These are phyloP conservation scores for Gossypium mustelinum DNA, from an alignment of 345 rosid genomes.

Conservation along the genomic window DNA sequence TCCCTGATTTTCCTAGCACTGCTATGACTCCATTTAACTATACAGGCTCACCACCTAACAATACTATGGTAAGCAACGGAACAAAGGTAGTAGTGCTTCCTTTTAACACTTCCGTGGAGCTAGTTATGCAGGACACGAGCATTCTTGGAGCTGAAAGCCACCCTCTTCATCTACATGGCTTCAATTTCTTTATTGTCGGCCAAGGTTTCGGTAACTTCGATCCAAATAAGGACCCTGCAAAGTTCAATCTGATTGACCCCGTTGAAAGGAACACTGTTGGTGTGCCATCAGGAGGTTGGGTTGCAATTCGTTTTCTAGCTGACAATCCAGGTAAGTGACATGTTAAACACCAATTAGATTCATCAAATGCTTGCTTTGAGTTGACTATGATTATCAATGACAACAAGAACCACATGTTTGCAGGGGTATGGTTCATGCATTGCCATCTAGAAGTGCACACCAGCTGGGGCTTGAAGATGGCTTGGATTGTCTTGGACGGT, in stretches of 20 bases:
- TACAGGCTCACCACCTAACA: conserved; percentile 56
- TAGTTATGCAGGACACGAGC: conserved; percentile 65
- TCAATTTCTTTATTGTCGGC: conserved; percentile 66
- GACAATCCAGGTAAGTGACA: conserved; percentile 65
- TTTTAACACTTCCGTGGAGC: conserved; percentile 56
- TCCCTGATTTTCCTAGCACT: conserved; percentile 38
- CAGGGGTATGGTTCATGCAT: conserved; percentile 80
- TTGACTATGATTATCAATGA: background rate
- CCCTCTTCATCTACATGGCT: conserved; percentile 73
- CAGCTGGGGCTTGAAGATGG: conserved; percentile 73
- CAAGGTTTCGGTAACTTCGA: conserved; percentile 70
- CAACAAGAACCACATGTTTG: background rate
- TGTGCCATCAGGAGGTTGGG: conserved; percentile 66
- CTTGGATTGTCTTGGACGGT: conserved; percentile 69
- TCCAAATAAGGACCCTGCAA: conserved; percentile 48
- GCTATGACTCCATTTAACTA: conserved; percentile 48
- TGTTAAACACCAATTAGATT: background rate
- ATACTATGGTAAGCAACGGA: conserved; percentile 56
- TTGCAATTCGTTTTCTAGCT: conserved; percentile 62
- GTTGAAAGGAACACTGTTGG: conserved; percentile 65
- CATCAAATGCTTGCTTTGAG: background rate
- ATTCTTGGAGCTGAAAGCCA: conserved; percentile 72
- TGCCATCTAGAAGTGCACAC: conserved; percentile 75
- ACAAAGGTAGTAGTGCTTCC: conserved; percentile 57
- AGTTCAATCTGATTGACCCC: conserved; percentile 59